Evolutionary conservation across 2,329 filamentous ascomycete species (phyloP).

Genomic region (Ceratocystiopsis sp.): DNA sequence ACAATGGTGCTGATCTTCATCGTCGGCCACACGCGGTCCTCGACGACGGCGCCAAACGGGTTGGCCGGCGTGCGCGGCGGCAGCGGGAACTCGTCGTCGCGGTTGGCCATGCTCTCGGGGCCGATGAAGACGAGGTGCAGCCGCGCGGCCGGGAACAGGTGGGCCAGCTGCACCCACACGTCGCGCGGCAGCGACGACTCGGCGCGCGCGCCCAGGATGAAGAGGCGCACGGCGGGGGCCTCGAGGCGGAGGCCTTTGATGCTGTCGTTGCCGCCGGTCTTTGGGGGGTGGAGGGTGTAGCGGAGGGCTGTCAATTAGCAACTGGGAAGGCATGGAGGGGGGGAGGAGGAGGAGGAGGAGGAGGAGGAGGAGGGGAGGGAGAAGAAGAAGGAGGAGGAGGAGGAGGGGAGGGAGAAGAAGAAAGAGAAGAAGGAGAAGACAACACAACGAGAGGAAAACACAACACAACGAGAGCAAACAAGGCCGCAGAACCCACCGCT

Average conservation of each 20-base stretch:
- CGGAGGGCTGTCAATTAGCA: conserved; percentile 42
- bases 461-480: too few relatives aligned
- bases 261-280: conserved; percentile 52
- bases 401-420: too few relatives aligned
- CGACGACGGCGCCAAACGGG: conserved; percentile 84
- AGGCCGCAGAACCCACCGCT: conserved; percentile 31
- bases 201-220: conserved; percentile 87
- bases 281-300: conserved; percentile 83
- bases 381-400: too few relatives aligned
- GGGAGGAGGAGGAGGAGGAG: too few relatives aligned
- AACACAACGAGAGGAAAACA: too few relatives aligned
- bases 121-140: conserved; percentile 91
- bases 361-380: too few relatives aligned
- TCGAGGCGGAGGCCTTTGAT: conserved; percentile 69
- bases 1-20: conserved; percentile 98
- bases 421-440: too few relatives aligned
- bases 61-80: conserved; percentile 72
- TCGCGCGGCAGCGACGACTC: conserved; percentile 90
- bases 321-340: too few relatives aligned
- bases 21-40: conserved; percentile 72
- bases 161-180: conserved; percentile 84
- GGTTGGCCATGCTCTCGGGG: conserved; percentile 87
- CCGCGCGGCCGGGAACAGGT: conserved; percentile 82
- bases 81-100: conserved; percentile 81
- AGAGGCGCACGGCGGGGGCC: conserved; percentile 77